A percentile compares a stretch with the other conserved stretches of the same genome.
Evolutionary conservation across 345 rosid species (phyloP).

Genomic region (Lumnitzera racemosa): DNA sequence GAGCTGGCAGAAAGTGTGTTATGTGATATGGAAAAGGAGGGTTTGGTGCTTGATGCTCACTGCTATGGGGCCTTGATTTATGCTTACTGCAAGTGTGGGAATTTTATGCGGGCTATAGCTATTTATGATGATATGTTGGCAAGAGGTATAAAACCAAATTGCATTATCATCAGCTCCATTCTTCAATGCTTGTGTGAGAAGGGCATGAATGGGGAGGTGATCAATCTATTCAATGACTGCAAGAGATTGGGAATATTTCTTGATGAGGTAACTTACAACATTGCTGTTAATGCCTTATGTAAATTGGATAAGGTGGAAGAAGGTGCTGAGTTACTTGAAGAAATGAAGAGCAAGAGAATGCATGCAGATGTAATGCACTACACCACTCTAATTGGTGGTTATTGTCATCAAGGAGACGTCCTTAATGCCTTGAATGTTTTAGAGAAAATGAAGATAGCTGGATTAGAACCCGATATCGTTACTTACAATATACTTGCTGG

Average conservation of each 20-base stretch:
- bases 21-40: conserved; percentile 36
- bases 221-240: conserved; percentile 27
- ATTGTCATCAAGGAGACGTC: conserved; percentile 38
- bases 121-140: conserved; percentile 36
- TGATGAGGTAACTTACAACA: conserved; percentile 53
- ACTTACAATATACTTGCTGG: conserved; percentile 44
- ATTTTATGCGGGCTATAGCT: conserved; percentile 36
- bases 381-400: conserved; percentile 64
- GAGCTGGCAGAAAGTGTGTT: conserved; percentile 47
- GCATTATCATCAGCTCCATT: conserved; percentile 41
- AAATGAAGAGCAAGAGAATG: conserved; percentile 47
- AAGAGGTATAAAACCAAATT: conserved; percentile 47
- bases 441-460: conserved; percentile 41
- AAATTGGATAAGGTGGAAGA: conserved; percentile 54
- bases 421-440: conserved; percentile 39
- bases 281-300: conserved; percentile 46
- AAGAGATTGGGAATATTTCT: conserved; percentile 33
- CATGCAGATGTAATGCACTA: conserved; percentile 54
- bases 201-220: conserved; percentile 32
- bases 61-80: conserved; percentile 36
- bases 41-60: conserved; percentile 35
- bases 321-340: conserved; percentile 35
- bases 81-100: conserved; percentile 35
- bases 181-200: conserved; percentile 47
- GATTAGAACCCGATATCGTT: conserved; percentile 42